Conservation (phyloP, 169 alveolate genomes). For the Eimeria nieschulzi region DNA sequence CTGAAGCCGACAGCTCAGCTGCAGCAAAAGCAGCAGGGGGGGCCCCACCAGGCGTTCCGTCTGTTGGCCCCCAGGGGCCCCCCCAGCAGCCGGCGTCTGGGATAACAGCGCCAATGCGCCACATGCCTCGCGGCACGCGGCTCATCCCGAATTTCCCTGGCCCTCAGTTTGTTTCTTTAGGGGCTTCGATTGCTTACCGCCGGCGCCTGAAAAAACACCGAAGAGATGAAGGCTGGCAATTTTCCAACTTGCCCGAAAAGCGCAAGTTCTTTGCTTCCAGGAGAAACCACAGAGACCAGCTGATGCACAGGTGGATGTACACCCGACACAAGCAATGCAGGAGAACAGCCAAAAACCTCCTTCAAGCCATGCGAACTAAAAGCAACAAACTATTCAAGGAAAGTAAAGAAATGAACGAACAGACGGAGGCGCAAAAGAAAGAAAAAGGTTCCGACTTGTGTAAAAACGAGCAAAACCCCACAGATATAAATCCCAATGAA, state of each 20-base stretch:
- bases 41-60: not conserved
- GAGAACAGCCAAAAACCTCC: not conserved
- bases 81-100: not conserved
- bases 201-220: constrained; percentile 46
- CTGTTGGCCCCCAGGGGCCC: not conserved
- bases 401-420: not conserved
- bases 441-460: not conserved
- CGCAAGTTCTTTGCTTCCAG: constrained; percentile 61
- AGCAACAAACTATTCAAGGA: not conserved
- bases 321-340: constrained; percentile 6
- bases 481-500: too few relatives aligned
- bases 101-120: constrained; percentile 33
- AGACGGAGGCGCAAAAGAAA: not conserved
- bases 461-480: not conserved
- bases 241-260: constrained; percentile 26
- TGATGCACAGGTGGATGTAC: constrained; percentile 63
- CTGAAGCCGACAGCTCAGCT: constrained; percentile 1
- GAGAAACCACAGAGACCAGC: constrained; percentile 70
- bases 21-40: constrained; percentile 17
- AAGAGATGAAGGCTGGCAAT: constrained; percentile 60
- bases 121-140: constrained; percentile 33
- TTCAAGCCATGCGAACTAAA: not conserved
- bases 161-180: constrained; percentile 38
- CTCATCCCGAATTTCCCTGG: constrained; percentile 16
- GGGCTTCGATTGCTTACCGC: constrained; percentile 2